Conservation (phyloP, 2,329 filamentous ascomycete genomes). For the Trichophyton benhamiae region DNA sequence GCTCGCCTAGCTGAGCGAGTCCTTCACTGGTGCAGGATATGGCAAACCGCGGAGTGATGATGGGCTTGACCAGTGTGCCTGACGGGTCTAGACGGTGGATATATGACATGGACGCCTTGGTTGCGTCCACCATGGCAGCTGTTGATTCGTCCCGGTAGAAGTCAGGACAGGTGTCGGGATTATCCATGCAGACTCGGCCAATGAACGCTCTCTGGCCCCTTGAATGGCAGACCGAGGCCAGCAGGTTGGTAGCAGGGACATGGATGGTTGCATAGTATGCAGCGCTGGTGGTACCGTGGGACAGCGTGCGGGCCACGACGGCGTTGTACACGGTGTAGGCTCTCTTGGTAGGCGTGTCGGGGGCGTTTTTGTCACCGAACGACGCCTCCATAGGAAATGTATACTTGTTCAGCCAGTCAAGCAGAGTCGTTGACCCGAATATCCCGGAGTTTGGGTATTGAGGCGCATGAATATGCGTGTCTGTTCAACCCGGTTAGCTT, state of each 20-base stretch:
- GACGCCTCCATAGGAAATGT: conserved; percentile 87
- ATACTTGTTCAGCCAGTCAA: conserved; percentile 88
- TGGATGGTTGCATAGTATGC: conserved; percentile 91
- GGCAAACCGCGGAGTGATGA: conserved; percentile 61
- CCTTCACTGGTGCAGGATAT: conserved; percentile 42
- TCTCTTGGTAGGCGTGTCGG: conserved; percentile 18
- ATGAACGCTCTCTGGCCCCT: conserved; percentile 81
- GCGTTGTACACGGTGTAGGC: conserved; percentile 54
- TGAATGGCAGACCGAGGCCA: conserved; percentile 68
- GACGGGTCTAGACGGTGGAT: conserved; percentile 55
- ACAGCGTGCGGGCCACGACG: conserved; percentile 66
- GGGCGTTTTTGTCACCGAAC: conserved; percentile 36
- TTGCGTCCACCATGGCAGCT: conserved; percentile 44
- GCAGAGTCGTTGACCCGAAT: conserved; percentile 82
- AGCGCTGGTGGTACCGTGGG: conserved; percentile 84
- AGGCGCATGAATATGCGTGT: conserved; percentile 89
- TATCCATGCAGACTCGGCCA: conserved; percentile 92
- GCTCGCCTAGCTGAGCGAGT: conserved; percentile 50
- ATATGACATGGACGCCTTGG: conserved; percentile 51
- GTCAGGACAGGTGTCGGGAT: conserved; percentile 49
- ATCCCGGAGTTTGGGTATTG: conserved; percentile 92
- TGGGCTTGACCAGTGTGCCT: conserved; percentile 53
- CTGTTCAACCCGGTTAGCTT: conserved; percentile 33
- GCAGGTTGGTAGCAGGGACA: conserved; percentile 76
- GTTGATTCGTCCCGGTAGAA: conserved; percentile 67